Percentiles rank a stretch among this genome's conserved stretches.
phyloP scores from a whole-genome alignment of 305 asterid species.

The Fraxinus angustifolia region DNA sequence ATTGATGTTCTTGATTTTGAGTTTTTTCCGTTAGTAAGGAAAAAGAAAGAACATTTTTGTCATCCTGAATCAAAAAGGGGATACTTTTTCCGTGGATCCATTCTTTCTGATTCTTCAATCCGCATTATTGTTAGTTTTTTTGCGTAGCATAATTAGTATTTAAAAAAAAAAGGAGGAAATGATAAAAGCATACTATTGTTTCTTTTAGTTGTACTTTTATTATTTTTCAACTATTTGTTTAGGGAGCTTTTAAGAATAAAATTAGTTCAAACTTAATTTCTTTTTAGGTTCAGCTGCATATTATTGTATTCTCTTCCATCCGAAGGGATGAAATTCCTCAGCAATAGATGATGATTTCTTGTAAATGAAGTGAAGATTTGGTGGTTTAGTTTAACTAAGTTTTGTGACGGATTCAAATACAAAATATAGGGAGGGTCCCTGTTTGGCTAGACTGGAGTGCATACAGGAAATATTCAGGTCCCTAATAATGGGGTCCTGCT shows the following conservation, averaged over 20 bases:
- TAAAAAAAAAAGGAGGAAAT: background rate
- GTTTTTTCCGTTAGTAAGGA: no score
- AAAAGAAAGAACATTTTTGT: no score
- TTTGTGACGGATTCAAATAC: slow-evolving; percentile 35
- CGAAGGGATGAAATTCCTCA: background rate
- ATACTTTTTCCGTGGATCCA: background rate
- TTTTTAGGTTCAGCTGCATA: slow-evolving; percentile 24
- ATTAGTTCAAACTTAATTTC: slow-evolving; percentile 25
- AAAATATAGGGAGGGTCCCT: slow-evolving; percentile 35
- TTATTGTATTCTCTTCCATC: slow-evolving; percentile 18
- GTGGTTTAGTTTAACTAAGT: background rate
- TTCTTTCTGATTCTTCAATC: background rate
- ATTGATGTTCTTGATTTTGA: no score
- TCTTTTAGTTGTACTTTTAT: slow-evolving; percentile 11
- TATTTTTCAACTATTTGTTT: background rate
- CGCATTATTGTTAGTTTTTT: slow-evolving; percentile 25
- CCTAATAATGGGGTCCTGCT: slow-evolving; percentile 55
- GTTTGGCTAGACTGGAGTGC: slow-evolving; percentile 45
- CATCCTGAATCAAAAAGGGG: no score
- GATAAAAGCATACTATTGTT: no score
- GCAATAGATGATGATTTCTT: background rate
- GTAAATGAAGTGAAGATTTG: slow-evolving; percentile 3
- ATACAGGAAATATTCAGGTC: slow-evolving; percentile 38
- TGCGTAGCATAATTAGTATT: background rate
- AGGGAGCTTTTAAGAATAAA: slow-evolving; percentile 23